These are phyloP conservation scores for Debaryomyces psychrophilus DNA, from an alignment of 1,139 yeast genomes.

Conservation along the genomic window DNA sequence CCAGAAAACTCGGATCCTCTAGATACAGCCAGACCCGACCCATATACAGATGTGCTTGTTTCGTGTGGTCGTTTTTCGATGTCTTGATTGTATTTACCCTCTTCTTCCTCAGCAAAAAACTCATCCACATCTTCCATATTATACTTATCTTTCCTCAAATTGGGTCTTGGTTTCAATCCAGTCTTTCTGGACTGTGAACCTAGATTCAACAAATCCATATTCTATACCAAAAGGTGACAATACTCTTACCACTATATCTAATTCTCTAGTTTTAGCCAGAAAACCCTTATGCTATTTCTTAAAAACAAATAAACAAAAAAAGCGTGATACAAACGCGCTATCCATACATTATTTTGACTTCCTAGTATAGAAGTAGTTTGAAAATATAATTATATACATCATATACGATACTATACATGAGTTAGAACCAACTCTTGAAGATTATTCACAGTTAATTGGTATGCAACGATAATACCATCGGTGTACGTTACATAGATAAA, in stretches of 20 bases:
- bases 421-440: conserved; percentile 2
- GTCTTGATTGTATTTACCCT: conserved; percentile 20
- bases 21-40: background rate
- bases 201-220: conserved; percentile 53
- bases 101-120: conserved; percentile 60
- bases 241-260: conserved; percentile 1
- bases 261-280: background rate
- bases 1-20: conserved; percentile 1
- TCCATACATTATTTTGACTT: conserved; percentile 6
- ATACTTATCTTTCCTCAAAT: conserved; percentile 61
- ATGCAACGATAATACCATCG: conserved; percentile 37
- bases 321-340: conserved; percentile 16
- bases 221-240: background rate
- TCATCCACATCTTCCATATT: conserved; percentile 83
- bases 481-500: conserved; percentile 34
- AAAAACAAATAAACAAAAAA: conserved; percentile 13
- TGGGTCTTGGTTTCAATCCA: conserved; percentile 54
- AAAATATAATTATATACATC: background rate
- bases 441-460: conserved; percentile 21
- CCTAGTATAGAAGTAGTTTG: conserved; percentile 7
- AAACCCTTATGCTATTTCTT: conserved; percentile 3
- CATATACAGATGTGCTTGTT: background rate
- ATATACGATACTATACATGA: background rate
- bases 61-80: conserved; percentile 11
- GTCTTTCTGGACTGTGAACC: conserved; percentile 64